Evolutionary conservation across 2,329 filamentous ascomycete genomes (phyloP).

Genomic region (Hymenoscyphus albidus): DNA sequence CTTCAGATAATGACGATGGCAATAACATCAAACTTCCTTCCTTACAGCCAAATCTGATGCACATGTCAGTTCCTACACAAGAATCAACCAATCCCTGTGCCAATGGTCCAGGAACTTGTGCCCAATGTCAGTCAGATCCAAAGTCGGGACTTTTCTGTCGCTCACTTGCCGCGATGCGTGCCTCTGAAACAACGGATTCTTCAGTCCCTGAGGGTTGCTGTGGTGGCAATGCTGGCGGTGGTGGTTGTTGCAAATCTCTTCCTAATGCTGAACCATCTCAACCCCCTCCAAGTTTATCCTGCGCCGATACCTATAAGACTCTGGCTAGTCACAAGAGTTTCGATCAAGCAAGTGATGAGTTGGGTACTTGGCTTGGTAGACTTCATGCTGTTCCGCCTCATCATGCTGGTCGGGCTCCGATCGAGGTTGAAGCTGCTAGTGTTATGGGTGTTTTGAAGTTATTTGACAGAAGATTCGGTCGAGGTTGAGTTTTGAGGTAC

Average conservation of each 20-base stretch:
- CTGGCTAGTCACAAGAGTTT: slow-evolving; percentile 74
- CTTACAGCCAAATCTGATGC: slow-evolving; percentile 35
- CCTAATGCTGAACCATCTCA: slow-evolving; percentile 29
- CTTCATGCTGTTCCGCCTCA: slow-evolving; percentile 54
- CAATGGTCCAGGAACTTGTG: slow-evolving; percentile 73
- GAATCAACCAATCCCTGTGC: slow-evolving; percentile 29
- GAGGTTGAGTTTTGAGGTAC: slow-evolving; percentile 30
- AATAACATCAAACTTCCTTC: slow-evolving; percentile 59
- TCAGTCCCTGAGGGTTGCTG: slow-evolving; percentile 53
- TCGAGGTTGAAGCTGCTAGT: slow-evolving; percentile 78
- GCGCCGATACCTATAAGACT: slow-evolving; percentile 75
- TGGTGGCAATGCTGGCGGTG: slow-evolving; percentile 54
- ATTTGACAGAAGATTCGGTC: slow-evolving; percentile 71
- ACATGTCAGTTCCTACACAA: slow-evolving; percentile 26
- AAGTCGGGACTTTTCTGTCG: slow-evolving; percentile 81
- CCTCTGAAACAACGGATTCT: slow-evolving; percentile 28
- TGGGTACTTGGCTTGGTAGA: slow-evolving; percentile 72
- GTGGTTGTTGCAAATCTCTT: slow-evolving; percentile 58
- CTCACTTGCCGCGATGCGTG: slow-evolving; percentile 62
- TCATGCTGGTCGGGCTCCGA: slow-evolving; percentile 47
- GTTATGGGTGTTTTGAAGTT: slow-evolving; percentile 83
- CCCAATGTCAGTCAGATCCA: slow-evolving; percentile 73
- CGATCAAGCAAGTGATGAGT: slow-evolving; percentile 67
- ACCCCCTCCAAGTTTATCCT: slow-evolving; percentile 54
- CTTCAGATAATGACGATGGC: slow-evolving; percentile 51